Evolutionary conservation across 805 yeast genomes (phyloP), one percentile per base, ranked within the genome.

Genomic region (Metschnikowia hibisci): DNA sequence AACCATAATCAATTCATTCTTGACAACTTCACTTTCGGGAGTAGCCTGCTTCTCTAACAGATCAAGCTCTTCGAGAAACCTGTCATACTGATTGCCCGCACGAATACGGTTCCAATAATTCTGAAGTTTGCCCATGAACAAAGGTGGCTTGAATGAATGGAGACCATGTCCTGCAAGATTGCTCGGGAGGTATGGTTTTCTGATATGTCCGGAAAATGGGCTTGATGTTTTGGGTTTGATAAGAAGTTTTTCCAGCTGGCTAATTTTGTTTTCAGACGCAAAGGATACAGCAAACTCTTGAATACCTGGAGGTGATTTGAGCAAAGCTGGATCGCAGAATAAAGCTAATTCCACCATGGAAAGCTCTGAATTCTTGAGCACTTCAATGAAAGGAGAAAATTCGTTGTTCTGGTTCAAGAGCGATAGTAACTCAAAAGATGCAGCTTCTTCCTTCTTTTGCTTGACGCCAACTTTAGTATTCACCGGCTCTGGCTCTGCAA

Each of bases 101-200:
- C 76, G 56, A 14, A 68, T 53, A 34, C 61, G 64, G 46, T 69
- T 68, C 76, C 76, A 71, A 47, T 63, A 63, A 12, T 63, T 54
- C 46, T 64, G 70, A 28, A 68, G 61, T 46, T 64, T 67, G 37
- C 56, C 51, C 14, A 67, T 53, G 33, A 64, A 65, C 34, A 63
- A 53, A 1, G 74, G 73, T 4, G 67, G 66, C 43, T 61, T 65
- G 33, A 47, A 60, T 15, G 34, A 28, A 14, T 27, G 34, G 9
- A 26, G 18, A 16, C 31, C 40, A 34, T 30, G 27, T n/a, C 51
- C 43, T 25, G 49, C 55, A 11, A 51, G 45, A 13, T 42, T 50
- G 6, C 37, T 31, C 4, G 74, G 74, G 16, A 67, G 52, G 43
- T 61, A 68, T 6, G 69, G 67, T 42, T 65, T 70, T 31, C 50